Evolutionary conservation across 75 land plant species (phyloP).

Genomic region (Pseudotsuga menziesii): DNA sequence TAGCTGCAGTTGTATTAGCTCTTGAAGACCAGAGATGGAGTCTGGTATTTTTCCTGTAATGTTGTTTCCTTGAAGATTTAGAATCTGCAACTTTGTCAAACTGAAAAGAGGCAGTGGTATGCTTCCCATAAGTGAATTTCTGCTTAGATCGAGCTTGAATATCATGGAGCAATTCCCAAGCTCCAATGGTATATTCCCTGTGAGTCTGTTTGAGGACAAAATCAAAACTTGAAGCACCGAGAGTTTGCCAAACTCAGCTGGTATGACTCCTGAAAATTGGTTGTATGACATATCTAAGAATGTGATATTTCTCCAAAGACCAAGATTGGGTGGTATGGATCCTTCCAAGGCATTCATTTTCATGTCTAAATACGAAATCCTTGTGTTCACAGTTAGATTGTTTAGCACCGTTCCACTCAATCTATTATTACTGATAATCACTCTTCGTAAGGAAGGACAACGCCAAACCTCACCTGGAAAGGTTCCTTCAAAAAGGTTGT

Average conservation of each 20-base stretch:
- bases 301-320: constrained; percentile 26
- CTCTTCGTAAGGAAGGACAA: constrained; percentile 32
- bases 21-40: constrained; percentile 17
- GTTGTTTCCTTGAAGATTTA: constrained; percentile 33
- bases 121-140: constrained; percentile 40
- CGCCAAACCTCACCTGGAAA: constrained; percentile 37
- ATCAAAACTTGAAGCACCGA: constrained; percentile 15
- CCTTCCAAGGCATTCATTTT: constrained; percentile 27
- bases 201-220: constrained; percentile 24
- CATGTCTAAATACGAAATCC: constrained; percentile 32
- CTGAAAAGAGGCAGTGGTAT: constrained; percentile 40
- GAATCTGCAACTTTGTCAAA: constrained; percentile 19
- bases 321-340: constrained; percentile 23
- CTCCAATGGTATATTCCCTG: constrained; percentile 42
- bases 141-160: constrained; percentile 42
- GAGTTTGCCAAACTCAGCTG: constrained; percentile 30
- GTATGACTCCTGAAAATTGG: constrained; percentile 27
- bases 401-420: constrained; percentile 28
- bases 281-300: constrained; percentile 38
- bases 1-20: constrained; percentile 27
- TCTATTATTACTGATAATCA: constrained; percentile 29
- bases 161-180: constrained; percentile 29
- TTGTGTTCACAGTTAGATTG: constrained; percentile 13
- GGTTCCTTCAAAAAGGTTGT: constrained; percentile 35
- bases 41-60: constrained; percentile 35